These are phyloP conservation scores for Monosporascus ibericus DNA, from an alignment of 2,329 filamentous ascomycete species.

Conservation along the genomic window DNA sequence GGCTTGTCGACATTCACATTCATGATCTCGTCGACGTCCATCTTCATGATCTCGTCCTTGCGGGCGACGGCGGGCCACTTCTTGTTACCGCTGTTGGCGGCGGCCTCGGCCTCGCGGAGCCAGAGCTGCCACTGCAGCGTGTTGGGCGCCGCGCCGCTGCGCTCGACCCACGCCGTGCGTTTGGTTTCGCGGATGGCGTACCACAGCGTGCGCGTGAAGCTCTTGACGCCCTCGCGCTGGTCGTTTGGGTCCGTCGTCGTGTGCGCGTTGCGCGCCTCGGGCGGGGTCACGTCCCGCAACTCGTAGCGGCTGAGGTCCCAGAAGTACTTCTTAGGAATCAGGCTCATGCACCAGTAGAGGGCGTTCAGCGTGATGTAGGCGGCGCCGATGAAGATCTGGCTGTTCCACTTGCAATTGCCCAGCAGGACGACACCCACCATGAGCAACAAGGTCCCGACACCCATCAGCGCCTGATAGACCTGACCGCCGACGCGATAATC, in stretches of 20 bases:
- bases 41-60: slow-evolving; percentile 44
- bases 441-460: slow-evolving; percentile 50
- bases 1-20: slow-evolving; percentile 19
- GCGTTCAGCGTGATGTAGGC: slow-evolving; percentile 55
- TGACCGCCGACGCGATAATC: slow-evolving; percentile 42
- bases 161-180: slow-evolving; percentile 45
- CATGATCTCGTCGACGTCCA: slow-evolving; percentile 32
- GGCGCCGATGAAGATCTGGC: slow-evolving; percentile 52
- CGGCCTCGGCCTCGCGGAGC: slow-evolving; percentile 42
- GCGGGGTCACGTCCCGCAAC: slow-evolving; percentile 33
- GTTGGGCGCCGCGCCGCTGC: slow-evolving; percentile 44
- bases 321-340: slow-evolving; percentile 42
- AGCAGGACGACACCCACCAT: slow-evolving; percentile 57
- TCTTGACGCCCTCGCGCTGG: slow-evolving; percentile 34
- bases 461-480: slow-evolving; percentile 49
- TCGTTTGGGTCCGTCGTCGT: slow-evolving; percentile 21
- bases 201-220: slow-evolving; percentile 53
- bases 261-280: slow-evolving; percentile 32
- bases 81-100: slow-evolving; percentile 26
- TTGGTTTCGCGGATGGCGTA: slow-evolving; percentile 50
- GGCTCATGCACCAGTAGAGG: slow-evolving; percentile 50
- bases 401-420: slow-evolving; percentile 56
- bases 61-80: slow-evolving; percentile 41
- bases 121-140: slow-evolving; percentile 48
- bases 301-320: slow-evolving; percentile 54